phyloP scores from a whole-genome alignment of 225 moss, liverwort and hornwort species.

The Pseudisothecium myosuroides region DNA sequence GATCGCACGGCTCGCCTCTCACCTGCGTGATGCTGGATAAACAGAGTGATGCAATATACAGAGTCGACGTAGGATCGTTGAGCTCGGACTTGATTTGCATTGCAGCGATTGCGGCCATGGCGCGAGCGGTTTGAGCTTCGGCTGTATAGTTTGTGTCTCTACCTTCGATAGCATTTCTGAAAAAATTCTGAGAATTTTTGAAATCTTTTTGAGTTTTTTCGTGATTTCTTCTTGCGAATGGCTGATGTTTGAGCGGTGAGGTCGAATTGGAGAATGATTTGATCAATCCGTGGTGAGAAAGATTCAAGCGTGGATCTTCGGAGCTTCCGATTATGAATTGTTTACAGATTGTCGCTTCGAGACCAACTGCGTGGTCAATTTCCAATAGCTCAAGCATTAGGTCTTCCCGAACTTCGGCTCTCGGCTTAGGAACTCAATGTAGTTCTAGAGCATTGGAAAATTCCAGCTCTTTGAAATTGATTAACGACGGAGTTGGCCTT shows the following conservation, averaged over 20 bases:
- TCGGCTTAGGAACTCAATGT: not conserved
- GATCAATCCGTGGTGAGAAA: not conserved
- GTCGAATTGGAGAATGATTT: not conserved
- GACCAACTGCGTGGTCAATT: not conserved
- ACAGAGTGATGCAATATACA: not conserved
- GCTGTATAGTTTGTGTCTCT: not conserved
- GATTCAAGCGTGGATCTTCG: not conserved
- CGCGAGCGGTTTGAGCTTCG: not conserved
- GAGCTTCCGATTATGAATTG: not conserved
- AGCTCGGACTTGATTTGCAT: not conserved
- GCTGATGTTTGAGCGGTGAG: not conserved
- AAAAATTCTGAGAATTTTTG: too few species aligned
- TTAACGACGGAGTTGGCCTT: not conserved
- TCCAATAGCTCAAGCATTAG: not conserved
- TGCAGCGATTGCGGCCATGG: conserved; percentile 7
- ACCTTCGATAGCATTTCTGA: not conserved
- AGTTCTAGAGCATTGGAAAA: not conserved
- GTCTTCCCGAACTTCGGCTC: not conserved
- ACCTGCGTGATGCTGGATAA: not conserved
- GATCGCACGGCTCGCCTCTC: not conserved
- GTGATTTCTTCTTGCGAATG: not conserved
- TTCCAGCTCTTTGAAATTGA: not conserved
- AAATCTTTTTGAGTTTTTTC: not conserved
- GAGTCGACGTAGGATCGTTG: not conserved
- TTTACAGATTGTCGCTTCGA: conserved; percentile 1